Evolutionary conservation across 1,139 yeast species (phyloP).

Genomic region (Hansenula sp.): DNA sequence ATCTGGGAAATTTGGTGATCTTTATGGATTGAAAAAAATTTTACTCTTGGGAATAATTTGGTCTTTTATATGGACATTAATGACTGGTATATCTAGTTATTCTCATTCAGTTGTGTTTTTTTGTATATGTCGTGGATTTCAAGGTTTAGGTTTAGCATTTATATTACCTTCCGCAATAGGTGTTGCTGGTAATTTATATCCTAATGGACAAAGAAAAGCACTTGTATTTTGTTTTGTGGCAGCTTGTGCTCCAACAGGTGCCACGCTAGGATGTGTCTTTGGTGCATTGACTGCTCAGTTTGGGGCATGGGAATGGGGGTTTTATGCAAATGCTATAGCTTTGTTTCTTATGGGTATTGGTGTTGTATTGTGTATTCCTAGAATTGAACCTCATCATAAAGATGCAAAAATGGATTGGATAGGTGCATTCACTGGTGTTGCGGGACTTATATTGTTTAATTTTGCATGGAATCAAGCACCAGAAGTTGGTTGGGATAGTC

Average conservation of each 20-base stretch:
- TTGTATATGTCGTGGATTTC: slow-evolving; percentile 48
- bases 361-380: slow-evolving; percentile 35
- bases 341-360: slow-evolving; percentile 28
- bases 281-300: slow-evolving; percentile 42
- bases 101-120: slow-evolving; percentile 40
- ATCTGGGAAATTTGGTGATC: slow-evolving; percentile 50
- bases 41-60: slow-evolving; percentile 42
- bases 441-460: slow-evolving; percentile 44
- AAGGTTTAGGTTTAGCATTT: slow-evolving; percentile 52
- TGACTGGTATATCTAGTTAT: slow-evolving; percentile 46
- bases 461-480: slow-evolving; percentile 56
- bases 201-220: slow-evolving; percentile 42
- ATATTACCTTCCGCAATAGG: slow-evolving; percentile 52
- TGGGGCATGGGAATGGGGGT: slow-evolving; percentile 51
- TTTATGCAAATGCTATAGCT: slow-evolving; percentile 39
- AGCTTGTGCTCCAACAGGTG: slow-evolving; percentile 54
- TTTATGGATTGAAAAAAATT: slow-evolving; percentile 43
- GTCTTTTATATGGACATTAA: slow-evolving; percentile 39
- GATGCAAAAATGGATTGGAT: slow-evolving; percentile 29
- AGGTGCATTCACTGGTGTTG: slow-evolving; percentile 43
- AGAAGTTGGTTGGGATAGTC: slow-evolving; percentile 42
- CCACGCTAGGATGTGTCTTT: slow-evolving; percentile 43
- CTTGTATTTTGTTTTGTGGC: slow-evolving; percentile 48
- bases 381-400: slow-evolving; percentile 22
- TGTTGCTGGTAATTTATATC: slow-evolving; percentile 43